Evolutionary conservation across 2,329 filamentous ascomycete genomes (phyloP), one percentile per base, ranked within the genome.

Genomic region (Fusarium sublunatum): DNA sequence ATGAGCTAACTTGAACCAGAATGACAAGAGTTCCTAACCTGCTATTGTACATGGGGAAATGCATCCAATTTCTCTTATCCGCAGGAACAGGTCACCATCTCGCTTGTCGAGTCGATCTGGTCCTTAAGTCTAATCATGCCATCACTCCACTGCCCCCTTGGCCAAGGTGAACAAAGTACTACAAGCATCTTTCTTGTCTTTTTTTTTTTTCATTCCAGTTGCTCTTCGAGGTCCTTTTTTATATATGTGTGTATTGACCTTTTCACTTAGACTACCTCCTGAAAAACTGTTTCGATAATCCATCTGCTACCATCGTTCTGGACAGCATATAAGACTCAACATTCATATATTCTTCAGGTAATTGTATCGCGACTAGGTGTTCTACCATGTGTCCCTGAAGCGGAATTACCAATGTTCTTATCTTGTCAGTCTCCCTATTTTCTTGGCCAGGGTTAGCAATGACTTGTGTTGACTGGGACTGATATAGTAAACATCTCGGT

Each of bases 31-130:
- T 32, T 28, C 15, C 19, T 28, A 57, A n/a, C 39, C 5, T 19
- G 19, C 19, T 2, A 19, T 38, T 59, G 12, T 52, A 34, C 24
- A 29, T 32, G 32, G 1, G 22, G 38, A 22, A 28, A 50, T 26
- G 35, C 38, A 26, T 29, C 22, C 34, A 35, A 32, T 25, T 28
- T 31, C 24, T 34, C 29, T 58, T 39, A 47, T 46, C 36, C 47
- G 43, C 61, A 53, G 50, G 56, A 61, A 61, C 61, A 58, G 49
- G 43, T 42, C 36, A 45, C 39, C 59, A 65, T 65, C 46, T 65
- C 62, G 62, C 62, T 65, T 65, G 49, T 31, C 58, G 39, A 57
- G 57, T 39, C 57, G 61, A 63, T 63, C 62, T 53, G 42, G 19
- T 45, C 48, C 46, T 50, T 36, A 34, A 54, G 31, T 51, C 39